Percentiles rank a stretch among this genome's conserved stretches.
phyloP scores from a whole-genome alignment of 768 basidiomycete species.

The Collybiopsis luxurians region DNA sequence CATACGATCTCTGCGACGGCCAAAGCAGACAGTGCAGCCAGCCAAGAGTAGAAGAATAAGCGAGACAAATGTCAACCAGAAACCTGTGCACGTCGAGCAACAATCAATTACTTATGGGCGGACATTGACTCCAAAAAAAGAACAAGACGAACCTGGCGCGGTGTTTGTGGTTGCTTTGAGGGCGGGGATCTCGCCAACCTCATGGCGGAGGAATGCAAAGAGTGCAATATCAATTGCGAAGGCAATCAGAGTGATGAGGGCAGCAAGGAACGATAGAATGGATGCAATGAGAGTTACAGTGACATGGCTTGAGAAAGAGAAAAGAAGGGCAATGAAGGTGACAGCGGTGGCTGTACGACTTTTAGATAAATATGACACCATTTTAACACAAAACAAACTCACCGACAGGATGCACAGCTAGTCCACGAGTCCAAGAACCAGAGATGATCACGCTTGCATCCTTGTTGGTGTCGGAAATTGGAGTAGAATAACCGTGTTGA shows the following conservation, averaged over 20 bases:
- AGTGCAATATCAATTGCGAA: slow-evolving; percentile 79
- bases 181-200: slow-evolving; percentile 48
- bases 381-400: slow-evolving; percentile 19
- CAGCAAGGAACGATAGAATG: slow-evolving; percentile 66
- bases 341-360: slow-evolving; percentile 50
- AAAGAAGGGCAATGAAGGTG: slow-evolving; percentile 54
- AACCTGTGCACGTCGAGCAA: slow-evolving; percentile 37
- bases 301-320: slow-evolving; percentile 48
- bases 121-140: slow-evolving; percentile 2
- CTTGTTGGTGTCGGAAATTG: slow-evolving; percentile 34
- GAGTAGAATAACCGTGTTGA: slow-evolving; percentile 56
- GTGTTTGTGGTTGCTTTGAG: slow-evolving; percentile 47
- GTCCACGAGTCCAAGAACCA: slow-evolving; percentile 67
- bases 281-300: slow-evolving; percentile 51
- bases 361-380: neutral
- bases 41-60: slow-evolving; percentile 63
- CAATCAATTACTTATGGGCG: neutral
- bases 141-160: slow-evolving; percentile 52
- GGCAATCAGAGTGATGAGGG: slow-evolving; percentile 63
- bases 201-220: slow-evolving; percentile 56
- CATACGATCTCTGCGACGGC: slow-evolving; percentile 55
- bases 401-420: slow-evolving; percentile 78
- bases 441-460: slow-evolving; percentile 39
- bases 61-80: slow-evolving; percentile 73
- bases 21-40: slow-evolving; percentile 70